A percentile compares a stretch with the other conserved stretches of the same genome.
These are phyloP conservation scores for Jaltomata sinuosa DNA, from an alignment of 257 asterid genomes.

Conservation along the genomic window DNA sequence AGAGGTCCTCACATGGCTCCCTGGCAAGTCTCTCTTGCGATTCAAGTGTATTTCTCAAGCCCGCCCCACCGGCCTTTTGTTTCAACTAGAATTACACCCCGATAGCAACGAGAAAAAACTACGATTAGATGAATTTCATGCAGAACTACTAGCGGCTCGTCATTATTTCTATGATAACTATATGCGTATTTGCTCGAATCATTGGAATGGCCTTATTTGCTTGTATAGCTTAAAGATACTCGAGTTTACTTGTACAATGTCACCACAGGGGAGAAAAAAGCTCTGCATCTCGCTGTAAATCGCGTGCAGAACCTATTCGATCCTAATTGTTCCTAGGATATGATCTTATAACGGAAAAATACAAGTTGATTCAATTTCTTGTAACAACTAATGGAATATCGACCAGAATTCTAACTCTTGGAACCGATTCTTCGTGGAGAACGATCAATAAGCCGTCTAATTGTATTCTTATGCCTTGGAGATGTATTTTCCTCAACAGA, in stretches of 20 bases:
- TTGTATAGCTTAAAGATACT: not conserved
- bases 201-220: not conserved
- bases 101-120: not conserved
- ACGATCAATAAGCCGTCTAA: not conserved
- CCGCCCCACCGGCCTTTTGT: not conserved
- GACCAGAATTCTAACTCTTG: not conserved
- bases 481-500: not conserved
- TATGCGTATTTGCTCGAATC: not conserved
- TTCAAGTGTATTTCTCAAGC: not conserved
- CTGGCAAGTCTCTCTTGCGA: not conserved
- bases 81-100: not conserved
- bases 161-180: not conserved
- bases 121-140: not conserved
- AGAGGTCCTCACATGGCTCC: not conserved
- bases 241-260: not conserved
- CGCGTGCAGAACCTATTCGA: not conserved
- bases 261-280: not conserved
- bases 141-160: not conserved
- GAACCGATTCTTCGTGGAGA: not conserved
- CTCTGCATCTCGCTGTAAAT: not conserved
- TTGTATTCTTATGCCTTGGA: not conserved
- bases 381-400: not conserved
- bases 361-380: not conserved
- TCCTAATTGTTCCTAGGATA: not conserved
- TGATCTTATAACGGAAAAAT: not conserved